These are phyloP conservation scores for Yarrowia hollandica DNA, from an alignment of 805 yeast genomes.

Conservation along the genomic window DNA sequence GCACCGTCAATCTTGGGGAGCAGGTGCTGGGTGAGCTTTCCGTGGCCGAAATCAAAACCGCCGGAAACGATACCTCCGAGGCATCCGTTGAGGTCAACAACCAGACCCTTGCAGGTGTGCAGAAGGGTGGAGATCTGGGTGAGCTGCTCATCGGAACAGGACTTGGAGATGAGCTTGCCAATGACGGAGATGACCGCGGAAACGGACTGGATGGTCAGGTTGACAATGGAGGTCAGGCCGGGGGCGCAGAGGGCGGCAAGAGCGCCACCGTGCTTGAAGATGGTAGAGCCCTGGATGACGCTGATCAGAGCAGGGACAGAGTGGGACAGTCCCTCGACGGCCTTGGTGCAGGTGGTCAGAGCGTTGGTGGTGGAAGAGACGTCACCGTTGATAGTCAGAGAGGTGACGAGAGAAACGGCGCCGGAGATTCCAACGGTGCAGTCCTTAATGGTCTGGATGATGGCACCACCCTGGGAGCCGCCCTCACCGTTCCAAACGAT, in stretches of 20 bases:
- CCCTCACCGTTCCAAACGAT: neutral
- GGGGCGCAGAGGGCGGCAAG: slow-evolving; percentile 2
- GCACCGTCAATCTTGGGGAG: slow-evolving; percentile 10
- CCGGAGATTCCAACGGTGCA: slow-evolving; percentile 2
- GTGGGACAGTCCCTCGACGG: neutral
- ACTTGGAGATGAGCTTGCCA: slow-evolving; percentile 4
- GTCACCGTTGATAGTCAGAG: neutral
- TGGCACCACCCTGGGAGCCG: neutral
- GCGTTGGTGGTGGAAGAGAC: neutral
- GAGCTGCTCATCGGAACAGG: neutral
- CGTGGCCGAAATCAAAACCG: slow-evolving; percentile 1
- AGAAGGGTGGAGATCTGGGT: neutral
- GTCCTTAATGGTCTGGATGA: slow-evolving; percentile 9
- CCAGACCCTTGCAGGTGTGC: neutral
- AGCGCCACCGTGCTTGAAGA: neutral
- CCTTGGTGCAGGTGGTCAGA: neutral
- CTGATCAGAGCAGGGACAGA: slow-evolving; percentile 2
- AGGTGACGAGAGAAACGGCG: neutral
- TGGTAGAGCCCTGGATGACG: neutral
- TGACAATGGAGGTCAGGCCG: neutral
- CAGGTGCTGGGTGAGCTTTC: neutral
- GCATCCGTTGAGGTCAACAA: slow-evolving; percentile 4
- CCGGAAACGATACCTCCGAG: neutral
- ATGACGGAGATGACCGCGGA: neutral
- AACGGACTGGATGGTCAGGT: slow-evolving; percentile 3